Conservation (phyloP, 2,329 filamentous ascomycete genomes). For the Beauveria sp. region DNA sequence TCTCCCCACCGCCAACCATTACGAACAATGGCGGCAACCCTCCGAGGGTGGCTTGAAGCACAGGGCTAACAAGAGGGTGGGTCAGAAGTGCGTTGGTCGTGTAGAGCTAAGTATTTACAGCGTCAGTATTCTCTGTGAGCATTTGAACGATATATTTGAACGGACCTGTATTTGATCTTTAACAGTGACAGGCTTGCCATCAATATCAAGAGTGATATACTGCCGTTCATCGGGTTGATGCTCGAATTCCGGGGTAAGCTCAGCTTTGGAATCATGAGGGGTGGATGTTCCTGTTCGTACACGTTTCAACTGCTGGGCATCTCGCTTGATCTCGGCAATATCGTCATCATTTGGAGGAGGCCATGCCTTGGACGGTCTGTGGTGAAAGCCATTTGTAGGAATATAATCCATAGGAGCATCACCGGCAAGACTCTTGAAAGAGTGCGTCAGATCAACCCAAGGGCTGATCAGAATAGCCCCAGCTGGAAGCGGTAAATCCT, state of each 20-base stretch:
- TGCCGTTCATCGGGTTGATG: constrained; percentile 16
- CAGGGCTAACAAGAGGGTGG: constrained; percentile 84
- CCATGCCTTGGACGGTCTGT: constrained; percentile 86
- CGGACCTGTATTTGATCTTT: constrained; percentile 86
- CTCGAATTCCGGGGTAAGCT: background rate
- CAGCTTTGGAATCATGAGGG: background rate
- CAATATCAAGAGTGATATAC: constrained; percentile 58
- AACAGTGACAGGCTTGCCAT: constrained; percentile 62
- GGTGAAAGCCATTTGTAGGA: constrained; percentile 77
- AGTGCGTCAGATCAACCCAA: constrained; percentile 94
- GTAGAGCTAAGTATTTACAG: constrained; percentile 42
- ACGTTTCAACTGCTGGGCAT: constrained; percentile 37
- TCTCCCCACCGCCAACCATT: constrained; percentile 79
- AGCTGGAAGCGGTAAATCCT: constrained; percentile 74
- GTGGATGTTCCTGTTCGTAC: background rate
- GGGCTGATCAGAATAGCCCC: constrained; percentile 87
- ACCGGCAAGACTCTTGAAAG: constrained; percentile 78
- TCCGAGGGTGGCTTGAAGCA: constrained; percentile 80
- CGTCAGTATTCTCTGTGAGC: background rate
- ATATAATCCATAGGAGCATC: constrained; percentile 79
- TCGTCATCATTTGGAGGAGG: constrained; percentile 82
- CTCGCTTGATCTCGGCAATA: constrained; percentile 43
- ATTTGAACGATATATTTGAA: background rate
- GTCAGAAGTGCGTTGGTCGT: constrained; percentile 76
- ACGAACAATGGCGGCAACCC: constrained; percentile 84